Evolutionary conservation across 106 monocot genomes (phyloP), one percentile per base, ranked within the genome.

Genomic region (Dioscorea dumetorum): DNA sequence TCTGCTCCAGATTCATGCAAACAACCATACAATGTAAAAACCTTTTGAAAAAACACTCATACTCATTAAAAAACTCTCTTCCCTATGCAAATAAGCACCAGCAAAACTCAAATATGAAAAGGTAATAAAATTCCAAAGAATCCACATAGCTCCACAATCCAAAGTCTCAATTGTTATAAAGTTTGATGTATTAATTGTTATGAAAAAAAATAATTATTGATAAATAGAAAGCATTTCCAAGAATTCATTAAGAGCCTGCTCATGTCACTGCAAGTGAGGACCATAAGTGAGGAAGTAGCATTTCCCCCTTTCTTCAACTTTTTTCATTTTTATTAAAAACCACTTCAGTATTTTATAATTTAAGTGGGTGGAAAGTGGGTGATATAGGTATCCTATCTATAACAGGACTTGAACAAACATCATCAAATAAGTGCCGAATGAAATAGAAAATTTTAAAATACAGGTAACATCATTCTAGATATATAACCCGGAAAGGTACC

Each of bases 401-500:
- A 8, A 22, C 23, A 59, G 23, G 48, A 21, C 0, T 58, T 3
- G 57, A 34, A 52, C 33, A 11, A 33, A 5, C 21, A 59, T 8
- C 58, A 70, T 20, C 13, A 22, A 3, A 50, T 3, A 32, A 62
- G 8, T n/a, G n/a, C 20, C 2, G 14, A 52, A 49, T 56, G 9
- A 35, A 33, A 57, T 15, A 72, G 14, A 49, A 49, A 28, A 50
- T 28, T 19, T 12, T 12, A 9, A n/a, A 41, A 54, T 23, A 11
- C 11, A 0, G 8, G 4, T 6, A 59, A 62, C n/a, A 13, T 62
- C 28, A 8, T 19, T 50, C 41, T 53, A 8, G 50, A 24, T 6
- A 67, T 70, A 23, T 22, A 31, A 76, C 79, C 84, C 80, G 69
- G 49, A 22, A 58, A 35, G 61, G 76, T 76, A 69, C 76, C 75